phyloP scores from a whole-genome alignment of 257 asterid genomes.

The Leonotis leonurus region DNA sequence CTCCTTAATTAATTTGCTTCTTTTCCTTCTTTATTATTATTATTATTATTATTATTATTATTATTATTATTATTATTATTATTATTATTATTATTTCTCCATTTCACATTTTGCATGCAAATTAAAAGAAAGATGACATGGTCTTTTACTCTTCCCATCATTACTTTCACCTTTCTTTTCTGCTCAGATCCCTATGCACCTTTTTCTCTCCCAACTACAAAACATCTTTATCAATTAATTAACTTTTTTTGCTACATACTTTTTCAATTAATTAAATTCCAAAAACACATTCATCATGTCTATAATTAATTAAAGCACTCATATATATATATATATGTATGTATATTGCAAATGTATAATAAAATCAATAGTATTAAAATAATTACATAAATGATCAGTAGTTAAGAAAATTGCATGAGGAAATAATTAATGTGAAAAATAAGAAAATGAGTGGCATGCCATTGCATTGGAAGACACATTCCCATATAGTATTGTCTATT shows the following conservation, averaged over 20 bases:
- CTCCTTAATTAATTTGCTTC: conserved; percentile 10
- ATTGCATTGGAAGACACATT: conserved; percentile 17
- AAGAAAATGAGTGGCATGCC: conserved; percentile 13
- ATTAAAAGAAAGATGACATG: conserved; percentile 24
- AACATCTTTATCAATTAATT: neutral
- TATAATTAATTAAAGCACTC: too few relatives aligned
- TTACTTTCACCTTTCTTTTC: conserved; percentile 25
- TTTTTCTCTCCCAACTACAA: too few relatives aligned
- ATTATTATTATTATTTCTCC: too few relatives aligned
- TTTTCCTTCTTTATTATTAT: conserved; percentile 13
- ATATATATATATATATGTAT: too few relatives aligned
- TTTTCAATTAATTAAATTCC: conserved; percentile 9
- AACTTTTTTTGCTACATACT: neutral
- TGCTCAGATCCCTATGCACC: conserved; percentile 21
- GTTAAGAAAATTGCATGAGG: neutral
- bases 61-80: too few relatives aligned
- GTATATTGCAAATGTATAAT: too few relatives aligned
- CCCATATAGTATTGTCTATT: conserved; percentile 11
- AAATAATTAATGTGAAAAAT: neutral
- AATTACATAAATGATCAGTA: too few relatives aligned
- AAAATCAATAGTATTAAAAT: neutral
- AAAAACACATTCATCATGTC: too few relatives aligned
- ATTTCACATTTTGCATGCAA: conserved; percentile 29
- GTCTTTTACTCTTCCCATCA: conserved; percentile 16
- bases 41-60: too few relatives aligned